Percentiles rank a stretch among this genome's conserved stretches.
phyloP scores from a whole-genome alignment of 108 stramenopile genomes.

The Conticribra weissflogii region DNA sequence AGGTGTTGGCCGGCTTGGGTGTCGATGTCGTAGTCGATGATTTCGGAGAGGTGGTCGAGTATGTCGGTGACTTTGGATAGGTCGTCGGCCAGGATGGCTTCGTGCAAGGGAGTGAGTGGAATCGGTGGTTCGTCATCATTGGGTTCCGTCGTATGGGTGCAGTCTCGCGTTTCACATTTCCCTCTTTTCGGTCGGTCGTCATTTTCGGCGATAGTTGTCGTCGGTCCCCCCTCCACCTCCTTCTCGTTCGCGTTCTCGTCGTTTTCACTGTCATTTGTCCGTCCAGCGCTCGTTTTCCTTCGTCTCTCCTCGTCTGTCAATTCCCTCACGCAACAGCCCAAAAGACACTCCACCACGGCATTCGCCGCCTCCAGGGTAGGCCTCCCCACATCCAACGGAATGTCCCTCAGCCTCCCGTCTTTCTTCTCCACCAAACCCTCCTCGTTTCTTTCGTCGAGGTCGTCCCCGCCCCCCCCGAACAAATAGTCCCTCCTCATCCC shows the following conservation, averaged over 20 bases:
- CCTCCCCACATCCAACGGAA: conserved; percentile 83
- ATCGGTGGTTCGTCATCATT: conserved; percentile 11
- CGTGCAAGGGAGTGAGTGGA: conserved; percentile 65
- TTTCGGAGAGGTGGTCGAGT: conserved; percentile 28
- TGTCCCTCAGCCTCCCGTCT: conserved; percentile 61
- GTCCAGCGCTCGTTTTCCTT: too few relatives aligned
- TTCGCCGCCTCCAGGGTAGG: conserved; percentile 62
- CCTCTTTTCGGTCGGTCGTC: background rate
- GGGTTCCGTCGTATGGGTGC: background rate
- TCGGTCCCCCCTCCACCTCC: background rate
- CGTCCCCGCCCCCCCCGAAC: conserved; percentile 18
- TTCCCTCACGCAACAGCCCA: conserved; percentile 28
- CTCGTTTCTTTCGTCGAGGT: background rate
- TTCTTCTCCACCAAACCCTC: conserved; percentile 29
- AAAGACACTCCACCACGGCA: conserved; percentile 41
- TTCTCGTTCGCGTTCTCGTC: conserved; percentile 1
- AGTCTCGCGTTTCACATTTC: conserved; percentile 11
- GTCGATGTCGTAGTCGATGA: conserved; percentile 40
- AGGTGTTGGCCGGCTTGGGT: conserved; percentile 37
- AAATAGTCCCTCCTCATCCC: conserved; percentile 52
- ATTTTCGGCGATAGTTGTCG: background rate
- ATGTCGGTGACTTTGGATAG: conserved; percentile 51
- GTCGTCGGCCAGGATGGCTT: conserved; percentile 66
- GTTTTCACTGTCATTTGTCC: background rate
- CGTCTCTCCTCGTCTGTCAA: conserved; percentile 32